Evolutionary conservation across 352 stramenopile species (phyloP).

Genomic region (Phytophthora pluvialis): DNA sequence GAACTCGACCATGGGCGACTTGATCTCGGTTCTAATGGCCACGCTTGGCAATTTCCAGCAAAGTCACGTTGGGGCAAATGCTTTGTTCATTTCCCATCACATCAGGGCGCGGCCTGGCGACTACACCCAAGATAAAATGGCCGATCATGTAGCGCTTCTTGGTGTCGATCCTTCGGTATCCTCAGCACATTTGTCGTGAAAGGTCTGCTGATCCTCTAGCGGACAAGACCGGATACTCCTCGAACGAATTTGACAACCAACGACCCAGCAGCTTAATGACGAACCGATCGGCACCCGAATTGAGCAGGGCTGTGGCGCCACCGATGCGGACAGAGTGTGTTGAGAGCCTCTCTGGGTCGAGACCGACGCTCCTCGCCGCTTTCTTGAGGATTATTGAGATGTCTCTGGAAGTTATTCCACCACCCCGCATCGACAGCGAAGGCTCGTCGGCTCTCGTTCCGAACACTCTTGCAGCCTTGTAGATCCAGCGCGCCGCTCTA

Average conservation of each 20-base stretch:
- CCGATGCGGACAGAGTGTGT: slow-evolving; percentile 13
- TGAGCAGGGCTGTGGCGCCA: slow-evolving; percentile 7
- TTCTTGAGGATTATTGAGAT: neutral
- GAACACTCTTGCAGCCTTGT: neutral
- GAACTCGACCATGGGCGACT: slow-evolving; percentile 5
- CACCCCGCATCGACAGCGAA: neutral
- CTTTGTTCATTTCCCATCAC: neutral
- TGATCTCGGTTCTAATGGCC: neutral
- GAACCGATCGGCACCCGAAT: slow-evolving; percentile 3
- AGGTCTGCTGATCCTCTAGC: neutral
- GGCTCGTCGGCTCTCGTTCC: neutral
- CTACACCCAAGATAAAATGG: neutral
- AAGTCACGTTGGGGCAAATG: too few relatives aligned
- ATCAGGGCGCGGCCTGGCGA: neutral
- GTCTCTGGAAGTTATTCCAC: neutral
- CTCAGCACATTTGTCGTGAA: neutral
- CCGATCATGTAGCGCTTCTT: neutral
- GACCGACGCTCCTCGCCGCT: neutral
- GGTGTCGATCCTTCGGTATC: too few relatives aligned
- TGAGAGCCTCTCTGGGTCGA: neutral
- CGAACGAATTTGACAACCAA: slow-evolving; percentile 12
- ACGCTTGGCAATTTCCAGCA: too few relatives aligned
- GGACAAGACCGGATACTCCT: slow-evolving; percentile 3
- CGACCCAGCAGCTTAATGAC: slow-evolving; percentile 8
- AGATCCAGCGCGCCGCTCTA: neutral